Evolutionary conservation across 805 yeast species (phyloP).

Genomic region (Monosporozyma servazzii): DNA sequence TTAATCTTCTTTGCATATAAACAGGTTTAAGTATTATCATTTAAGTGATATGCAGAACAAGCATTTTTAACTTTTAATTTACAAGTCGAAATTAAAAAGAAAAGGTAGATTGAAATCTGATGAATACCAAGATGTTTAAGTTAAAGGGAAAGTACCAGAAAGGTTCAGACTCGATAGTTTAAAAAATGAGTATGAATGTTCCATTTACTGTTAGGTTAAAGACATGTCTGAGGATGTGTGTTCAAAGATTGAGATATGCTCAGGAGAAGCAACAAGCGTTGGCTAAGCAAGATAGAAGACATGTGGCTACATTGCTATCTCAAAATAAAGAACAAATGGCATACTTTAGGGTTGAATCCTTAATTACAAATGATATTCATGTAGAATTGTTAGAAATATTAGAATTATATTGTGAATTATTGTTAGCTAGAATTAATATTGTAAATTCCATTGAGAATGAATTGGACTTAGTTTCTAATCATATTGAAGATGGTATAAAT

Average conservation of each 20-base stretch:
- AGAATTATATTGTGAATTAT: slow-evolving; percentile 73
- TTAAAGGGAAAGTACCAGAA: neutral
- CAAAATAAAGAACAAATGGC: slow-evolving; percentile 77
- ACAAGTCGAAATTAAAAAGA: neutral
- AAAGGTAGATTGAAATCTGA: neutral
- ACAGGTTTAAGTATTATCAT: neutral
- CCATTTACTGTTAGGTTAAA: slow-evolving; percentile 19
- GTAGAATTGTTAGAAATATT: slow-evolving; percentile 70
- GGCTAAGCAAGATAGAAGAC: slow-evolving; percentile 65
- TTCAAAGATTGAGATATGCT: slow-evolving; percentile 57
- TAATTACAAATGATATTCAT: slow-evolving; percentile 72
- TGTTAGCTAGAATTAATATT: slow-evolving; percentile 64
- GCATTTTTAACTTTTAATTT: neutral
- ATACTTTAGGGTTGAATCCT: slow-evolving; percentile 70
- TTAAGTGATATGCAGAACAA: neutral
- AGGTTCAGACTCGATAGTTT: neutral
- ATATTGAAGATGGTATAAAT: slow-evolving; percentile 38
- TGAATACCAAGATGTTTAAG: neutral
- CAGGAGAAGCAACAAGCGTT: slow-evolving; percentile 69
- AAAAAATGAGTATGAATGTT: neutral
- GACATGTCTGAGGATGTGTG: slow-evolving; percentile 48
- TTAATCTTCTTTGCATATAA: neutral
- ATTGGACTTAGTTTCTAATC: slow-evolving; percentile 24
- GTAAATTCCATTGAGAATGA: slow-evolving; percentile 37
- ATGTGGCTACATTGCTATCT: slow-evolving; percentile 58